Evolutionary conservation across 2,329 filamentous ascomycete species (phyloP).

Genomic region (Corynespora cassiicola): DNA sequence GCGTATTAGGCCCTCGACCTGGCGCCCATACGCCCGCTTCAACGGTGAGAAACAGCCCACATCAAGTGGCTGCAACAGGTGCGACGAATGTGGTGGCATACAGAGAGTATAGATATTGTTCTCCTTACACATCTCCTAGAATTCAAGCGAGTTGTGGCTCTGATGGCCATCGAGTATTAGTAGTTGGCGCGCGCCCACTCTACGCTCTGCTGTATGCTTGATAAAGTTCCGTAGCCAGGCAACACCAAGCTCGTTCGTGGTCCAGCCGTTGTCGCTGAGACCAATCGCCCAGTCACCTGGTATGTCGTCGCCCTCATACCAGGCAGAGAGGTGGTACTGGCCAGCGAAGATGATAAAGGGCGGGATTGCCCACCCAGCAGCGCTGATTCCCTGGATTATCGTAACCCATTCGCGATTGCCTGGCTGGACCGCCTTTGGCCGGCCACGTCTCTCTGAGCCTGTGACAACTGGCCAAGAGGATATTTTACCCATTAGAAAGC

Average conservation of each 20-base stretch:
- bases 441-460: slow-evolving; percentile 3
- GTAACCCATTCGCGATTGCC: slow-evolving; percentile 38
- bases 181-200: slow-evolving; percentile 28
- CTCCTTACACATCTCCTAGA: slow-evolving; percentile 39
- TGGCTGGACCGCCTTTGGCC: slow-evolving; percentile 25
- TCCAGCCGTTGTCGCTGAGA: slow-evolving; percentile 36
- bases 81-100: slow-evolving; percentile 31
- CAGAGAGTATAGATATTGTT: slow-evolving; percentile 13
- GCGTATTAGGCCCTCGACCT: slow-evolving; percentile 27
- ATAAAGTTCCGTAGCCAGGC: slow-evolving; percentile 45
- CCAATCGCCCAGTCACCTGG: slow-evolving; percentile 15
- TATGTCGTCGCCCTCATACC: slow-evolving; percentile 12
- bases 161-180: slow-evolving; percentile 17
- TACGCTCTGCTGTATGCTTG: slow-evolving; percentile 26
- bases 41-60: slow-evolving; percentile 43
- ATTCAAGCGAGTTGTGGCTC: slow-evolving; percentile 41
- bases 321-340: slow-evolving; percentile 13
- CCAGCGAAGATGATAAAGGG: slow-evolving; percentile 17
- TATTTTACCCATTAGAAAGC: too few species aligned
- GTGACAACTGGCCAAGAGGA: too few species aligned
- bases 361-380: slow-evolving; percentile 12
- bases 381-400: slow-evolving; percentile 24
- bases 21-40: slow-evolving; percentile 38
- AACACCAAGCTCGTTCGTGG: slow-evolving; percentile 39
- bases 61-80: slow-evolving; percentile 48